Evolutionary conservation across 2,329 filamentous ascomycete genomes (phyloP), one percentile per base, ranked within the genome.

Genomic region (Pseudocercospora fijiensis): DNA sequence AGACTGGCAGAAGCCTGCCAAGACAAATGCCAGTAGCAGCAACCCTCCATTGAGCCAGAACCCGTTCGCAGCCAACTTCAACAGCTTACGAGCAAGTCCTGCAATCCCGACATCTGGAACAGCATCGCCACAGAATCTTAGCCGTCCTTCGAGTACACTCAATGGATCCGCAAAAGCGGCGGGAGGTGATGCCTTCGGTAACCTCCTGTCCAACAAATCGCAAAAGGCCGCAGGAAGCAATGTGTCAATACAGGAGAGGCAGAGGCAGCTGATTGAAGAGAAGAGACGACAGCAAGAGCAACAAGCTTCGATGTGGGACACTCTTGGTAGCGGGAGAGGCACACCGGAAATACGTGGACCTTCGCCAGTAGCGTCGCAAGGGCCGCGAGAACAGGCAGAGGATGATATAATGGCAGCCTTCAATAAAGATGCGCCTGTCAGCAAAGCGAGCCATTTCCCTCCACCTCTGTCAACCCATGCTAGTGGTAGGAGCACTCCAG

Each of bases 241-340:
- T 67, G 81, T 97, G 16, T 86, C 86, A 1, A 79, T 90, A 8
- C 79, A 85, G 61, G 86, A 89, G 72, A 84, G 86, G 58, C 87
- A 90, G 75, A 84, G 81, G 72, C 89, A 86, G 65, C 78, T 96
- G 69, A 86, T 90, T 68, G 91, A 96, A 76, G 88, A 92, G 72
- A 90, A 91, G 76, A 85, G 86, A 66, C 86, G 85, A 64, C 90
- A 94, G 75, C 90, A 92, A 65, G 89, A 88, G 63, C 89, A 93
- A 74, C 85, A 86, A 73, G 85, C 84, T 71, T 88, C 84, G 71
- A 86, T 88, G 74, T 85, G 88, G 71, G 91, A 95, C 68, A 84
- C 86, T 28, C 88, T 94, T 65, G 97, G 92, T 76, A 92, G 91
- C 2, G 78, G 61, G 49, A 82, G 81, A 71, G 81, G 75, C 58